Base-by-base conservation (phyloP, 495 filamentous ascomycete species). In the Aspergillus mulundensis region DNA sequence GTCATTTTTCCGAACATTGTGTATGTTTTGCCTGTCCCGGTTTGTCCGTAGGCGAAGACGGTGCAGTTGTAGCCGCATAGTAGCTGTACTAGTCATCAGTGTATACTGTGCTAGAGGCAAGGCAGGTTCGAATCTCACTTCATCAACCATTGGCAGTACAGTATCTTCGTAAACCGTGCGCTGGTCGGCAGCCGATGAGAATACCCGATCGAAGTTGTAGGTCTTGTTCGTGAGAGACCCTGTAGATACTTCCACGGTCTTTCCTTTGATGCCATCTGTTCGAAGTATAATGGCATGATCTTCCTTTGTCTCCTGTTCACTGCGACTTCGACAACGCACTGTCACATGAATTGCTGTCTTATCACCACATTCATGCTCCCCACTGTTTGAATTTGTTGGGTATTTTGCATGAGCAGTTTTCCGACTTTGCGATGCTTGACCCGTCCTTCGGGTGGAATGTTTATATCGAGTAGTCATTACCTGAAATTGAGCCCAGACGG, bases 331-430 rank as follows among this genome's bases (percentile, higher is more conserved):
- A 73, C 94, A 98, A 56, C 94, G 81, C 24, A 98, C 94, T 3
- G 96, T 91, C 36, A 97, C 94, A 70, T 95, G 91, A 68, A 98
- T 98, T n/a, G n/a, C n/a, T n/a, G n/a, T n/a, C n/a, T n/a, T n/a
- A n/a, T n/a, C n/a, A n/a, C n/a, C n/a, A n/a, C n/a, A n/a, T n/a
- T n/a, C n/a, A n/a, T n/a, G n/a, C n/a, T n/a, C n/a, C n/a, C n/a
- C n/a, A n/a, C n/a, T n/a, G n/a, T n/a, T n/a, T n/a, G n/a, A n/a
- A n/a, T n/a, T n/a, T n/a, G n/a, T n/a, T n/a, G n/a, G n/a, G n/a
- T n/a, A n/a, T n/a, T n/a, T n/a, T n/a, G n/a, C n/a, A n/a, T n/a
- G n/a, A n/a, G n/a, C n/a, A n/a, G n/a, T n/a, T n/a, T n/a, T n/a
- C n/a, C n/a, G n/a, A n/a, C n/a, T n/a, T n/a, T n/a, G n/a, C n/a